phyloP scores from a whole-genome alignment of 2,329 filamentous ascomycete genomes.

The Raffaelea albimanens region DNA sequence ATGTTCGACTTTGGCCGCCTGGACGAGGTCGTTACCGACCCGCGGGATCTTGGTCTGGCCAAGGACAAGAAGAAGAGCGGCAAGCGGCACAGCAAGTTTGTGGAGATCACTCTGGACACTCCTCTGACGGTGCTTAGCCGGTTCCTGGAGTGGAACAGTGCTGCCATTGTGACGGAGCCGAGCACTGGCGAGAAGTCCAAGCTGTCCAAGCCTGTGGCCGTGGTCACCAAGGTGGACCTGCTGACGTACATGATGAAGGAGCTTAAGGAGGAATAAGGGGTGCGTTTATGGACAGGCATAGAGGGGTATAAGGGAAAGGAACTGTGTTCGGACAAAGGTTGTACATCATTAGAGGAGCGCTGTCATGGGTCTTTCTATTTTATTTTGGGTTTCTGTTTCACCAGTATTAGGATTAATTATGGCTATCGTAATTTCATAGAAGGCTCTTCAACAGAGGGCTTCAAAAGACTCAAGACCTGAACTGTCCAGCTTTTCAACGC shows the following conservation, averaged over 20 bases:
- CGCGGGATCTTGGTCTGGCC: slow-evolving; percentile 48
- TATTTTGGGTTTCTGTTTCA: too few species aligned
- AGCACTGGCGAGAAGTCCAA: slow-evolving; percentile 34
- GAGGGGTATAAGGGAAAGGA: not conserved
- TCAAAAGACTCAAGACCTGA: not conserved
- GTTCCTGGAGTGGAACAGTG: slow-evolving; percentile 98
- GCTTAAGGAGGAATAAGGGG: slow-evolving; percentile 24
- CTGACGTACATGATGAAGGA: slow-evolving; percentile 81
- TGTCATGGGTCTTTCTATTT: too few species aligned
- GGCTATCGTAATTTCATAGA: too few species aligned
- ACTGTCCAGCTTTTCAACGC: too few species aligned
- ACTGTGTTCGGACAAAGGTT: too few species aligned
- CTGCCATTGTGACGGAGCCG: slow-evolving; percentile 84
- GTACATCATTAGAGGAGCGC: too few species aligned
- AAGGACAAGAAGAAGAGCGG: not conserved
- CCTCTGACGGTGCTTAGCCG: slow-evolving; percentile 73
- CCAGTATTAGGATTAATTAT: too few species aligned
- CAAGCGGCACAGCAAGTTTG: slow-evolving; percentile 58
- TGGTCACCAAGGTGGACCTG: slow-evolving; percentile 95
- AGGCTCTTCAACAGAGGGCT: too few species aligned
- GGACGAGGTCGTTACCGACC: slow-evolving; percentile 84
- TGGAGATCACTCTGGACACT: slow-evolving; percentile 90
- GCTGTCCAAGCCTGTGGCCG: slow-evolving; percentile 67
- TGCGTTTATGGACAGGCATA: not conserved
- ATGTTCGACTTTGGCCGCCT: slow-evolving; percentile 95